Conservation (phyloP, 805 yeast genomes). For the Metschnikowia borealis region DNA sequence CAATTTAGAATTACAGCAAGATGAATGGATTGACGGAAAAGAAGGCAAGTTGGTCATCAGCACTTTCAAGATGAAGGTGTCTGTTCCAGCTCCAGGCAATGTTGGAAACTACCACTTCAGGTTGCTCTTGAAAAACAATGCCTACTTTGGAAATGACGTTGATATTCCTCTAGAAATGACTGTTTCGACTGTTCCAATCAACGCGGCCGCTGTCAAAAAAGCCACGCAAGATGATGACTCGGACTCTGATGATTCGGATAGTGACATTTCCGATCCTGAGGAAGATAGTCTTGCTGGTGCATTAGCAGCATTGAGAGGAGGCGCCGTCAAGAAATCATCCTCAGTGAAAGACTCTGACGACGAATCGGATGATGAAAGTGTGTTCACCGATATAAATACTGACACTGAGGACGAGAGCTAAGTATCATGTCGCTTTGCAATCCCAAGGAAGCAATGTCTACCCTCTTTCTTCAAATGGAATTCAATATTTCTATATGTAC, state of each 20-base stretch:
- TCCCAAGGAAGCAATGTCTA: not conserved
- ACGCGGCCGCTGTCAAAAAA: constrained; percentile 17
- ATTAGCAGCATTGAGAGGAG: constrained; percentile 65
- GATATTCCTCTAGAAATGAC: constrained; percentile 66
- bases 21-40: constrained; percentile 46
- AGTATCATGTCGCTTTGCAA: not conserved
- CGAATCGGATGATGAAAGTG: constrained; percentile 35
- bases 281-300: constrained; percentile 77
- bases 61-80: constrained; percentile 70
- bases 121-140: constrained; percentile 63
- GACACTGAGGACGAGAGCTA: constrained; percentile 38
- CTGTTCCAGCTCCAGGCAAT: constrained; percentile 74
- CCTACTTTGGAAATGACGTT: constrained; percentile 79
- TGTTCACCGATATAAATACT: constrained; percentile 43
- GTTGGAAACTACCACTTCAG: constrained; percentile 66
- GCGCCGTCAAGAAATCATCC: constrained; percentile 41
- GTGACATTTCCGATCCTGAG: constrained; percentile 62
- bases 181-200: constrained; percentile 51
- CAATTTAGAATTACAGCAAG: constrained; percentile 52
- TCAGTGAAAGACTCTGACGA: constrained; percentile 38
- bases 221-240: constrained; percentile 32
- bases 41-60: constrained; percentile 46
- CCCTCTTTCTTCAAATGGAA: not conserved
- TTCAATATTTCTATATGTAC: not conserved
- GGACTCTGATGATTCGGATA: constrained; percentile 44